Percentiles rank a stretch among this genome's conserved stretches.
Evolutionary conservation across 1,284 basidiomycete genomes (phyloP).

Genomic region (Marasmius sp.): DNA sequence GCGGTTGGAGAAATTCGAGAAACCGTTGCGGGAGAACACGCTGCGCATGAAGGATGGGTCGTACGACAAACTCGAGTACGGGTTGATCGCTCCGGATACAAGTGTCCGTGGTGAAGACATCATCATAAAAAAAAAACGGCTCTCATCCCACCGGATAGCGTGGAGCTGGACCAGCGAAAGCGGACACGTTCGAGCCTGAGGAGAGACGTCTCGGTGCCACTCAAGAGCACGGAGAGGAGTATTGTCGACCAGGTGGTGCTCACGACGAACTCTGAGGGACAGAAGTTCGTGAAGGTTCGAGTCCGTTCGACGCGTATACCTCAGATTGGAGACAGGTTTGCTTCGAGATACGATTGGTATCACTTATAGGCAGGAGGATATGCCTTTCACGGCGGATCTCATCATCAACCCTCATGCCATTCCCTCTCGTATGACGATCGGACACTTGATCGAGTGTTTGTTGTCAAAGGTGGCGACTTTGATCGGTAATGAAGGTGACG

Average conservation of each 20-base stretch:
- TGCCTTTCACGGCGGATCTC: too few species aligned
- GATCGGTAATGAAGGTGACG: too few species aligned
- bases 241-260: constrained; percentile 98
- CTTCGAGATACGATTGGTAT: too few species aligned
- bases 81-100: constrained; percentile 93
- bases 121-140: constrained; percentile 99
- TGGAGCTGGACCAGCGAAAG: constrained; percentile 94
- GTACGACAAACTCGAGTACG: constrained; percentile 97
- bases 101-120: constrained; percentile 97
- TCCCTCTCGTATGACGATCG: too few species aligned
- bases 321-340: too few species aligned
- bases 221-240: constrained; percentile 98
- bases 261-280: constrained; percentile 93
- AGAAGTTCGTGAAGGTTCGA: constrained; percentile 99
- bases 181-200: constrained; percentile 88
- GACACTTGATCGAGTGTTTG: too few species aligned
- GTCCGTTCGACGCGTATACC: too few species aligned
- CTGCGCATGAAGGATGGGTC: constrained; percentile 97
- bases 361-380: too few species aligned
- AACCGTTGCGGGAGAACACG: constrained; percentile 91
- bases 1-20: constrained; percentile 95
- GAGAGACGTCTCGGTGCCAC: constrained; percentile 94
- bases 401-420: too few species aligned
- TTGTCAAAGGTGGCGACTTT: too few species aligned
- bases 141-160: too few species aligned